Percentiles rank a stretch among this genome's conserved stretches.
phyloP scores from a whole-genome alignment of 2,329 filamentous ascomycete genomes.

The Mycosphaerella arachidis region DNA sequence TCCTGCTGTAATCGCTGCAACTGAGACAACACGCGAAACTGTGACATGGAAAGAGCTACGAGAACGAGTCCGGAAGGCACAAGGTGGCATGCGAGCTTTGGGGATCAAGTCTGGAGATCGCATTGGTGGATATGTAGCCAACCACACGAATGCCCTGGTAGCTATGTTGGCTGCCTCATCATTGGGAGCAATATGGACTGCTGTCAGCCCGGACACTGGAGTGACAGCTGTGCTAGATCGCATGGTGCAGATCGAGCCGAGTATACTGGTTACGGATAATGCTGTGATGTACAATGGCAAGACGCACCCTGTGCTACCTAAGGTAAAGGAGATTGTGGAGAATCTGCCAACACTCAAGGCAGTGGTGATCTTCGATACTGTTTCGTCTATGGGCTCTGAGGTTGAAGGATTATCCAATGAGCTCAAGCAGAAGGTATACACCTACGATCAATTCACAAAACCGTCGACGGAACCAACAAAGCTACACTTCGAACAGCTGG shows the following conservation, averaged over 20 bases:
- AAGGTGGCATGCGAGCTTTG: conserved; percentile 62
- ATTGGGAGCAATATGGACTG: conserved; percentile 86
- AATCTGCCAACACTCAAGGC: conserved; percentile 63
- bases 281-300: conserved; percentile 88
- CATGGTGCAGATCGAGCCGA: conserved; percentile 77
- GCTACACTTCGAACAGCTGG: conserved; percentile 65
- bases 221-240: conserved; percentile 87
- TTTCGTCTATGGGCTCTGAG: conserved; percentile 40
- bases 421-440: conserved; percentile 15
- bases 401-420: conserved; percentile 22
- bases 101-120: conserved; percentile 61
- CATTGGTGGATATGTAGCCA: conserved; percentile 74
- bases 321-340: conserved; percentile 71
- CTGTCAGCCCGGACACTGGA: conserved; percentile 86
- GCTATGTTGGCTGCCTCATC: conserved; percentile 81
- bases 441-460: conserved; percentile 29
- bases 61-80: conserved; percentile 69
- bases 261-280: conserved; percentile 80
- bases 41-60: conserved; percentile 77
- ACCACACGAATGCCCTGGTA: conserved; percentile 80
- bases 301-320: conserved; percentile 71
- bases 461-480: conserved; percentile 36
- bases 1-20: conserved; percentile 72
- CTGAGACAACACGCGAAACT: conserved; percentile 63
- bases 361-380: conserved; percentile 70